Evolutionary conservation across 192 early-diverging fungal genomes (phyloP).

Genomic region (Spizellomyces punctatus): DNA sequence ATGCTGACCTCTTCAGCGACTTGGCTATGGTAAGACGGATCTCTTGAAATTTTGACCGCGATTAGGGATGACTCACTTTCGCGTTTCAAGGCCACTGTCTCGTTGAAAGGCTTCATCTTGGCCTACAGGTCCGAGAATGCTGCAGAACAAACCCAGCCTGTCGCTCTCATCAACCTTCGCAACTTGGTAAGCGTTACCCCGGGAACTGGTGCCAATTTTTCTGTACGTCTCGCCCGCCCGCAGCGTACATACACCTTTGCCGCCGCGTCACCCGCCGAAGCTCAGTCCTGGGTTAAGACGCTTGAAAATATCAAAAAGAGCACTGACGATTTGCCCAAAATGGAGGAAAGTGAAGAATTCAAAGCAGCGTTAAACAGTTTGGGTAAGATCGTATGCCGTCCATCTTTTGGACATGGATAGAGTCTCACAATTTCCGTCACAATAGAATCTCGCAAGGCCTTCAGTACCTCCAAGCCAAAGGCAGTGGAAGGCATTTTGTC

Average conservation of each 20-base stretch:
- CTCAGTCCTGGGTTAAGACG: background rate
- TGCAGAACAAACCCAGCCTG: background rate
- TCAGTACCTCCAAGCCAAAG: background rate
- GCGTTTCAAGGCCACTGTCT: background rate
- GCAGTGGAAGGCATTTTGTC: background rate
- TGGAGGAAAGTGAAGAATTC: background rate
- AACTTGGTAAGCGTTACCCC: background rate
- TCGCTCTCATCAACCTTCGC: background rate
- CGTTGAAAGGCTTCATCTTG: slow-evolving; percentile 1
- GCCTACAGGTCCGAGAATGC: background rate
- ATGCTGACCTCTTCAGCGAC: background rate
- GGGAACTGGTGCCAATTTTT: background rate
- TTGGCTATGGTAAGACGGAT: background rate
- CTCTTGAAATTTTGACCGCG: background rate
- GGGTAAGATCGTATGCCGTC: too few species aligned
- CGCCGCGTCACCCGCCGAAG: background rate
- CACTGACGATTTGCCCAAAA: background rate
- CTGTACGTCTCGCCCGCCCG: background rate
- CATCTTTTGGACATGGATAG: too few species aligned
- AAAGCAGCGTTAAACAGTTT: background rate
- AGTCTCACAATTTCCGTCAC: too few species aligned
- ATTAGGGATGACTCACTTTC: background rate
- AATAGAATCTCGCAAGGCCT: background rate
- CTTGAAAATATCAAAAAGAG: background rate
- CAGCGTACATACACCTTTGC: background rate